A percentile compares a stretch with the other conserved stretches of the same genome.
These are phyloP conservation scores for Thelonectria blattea DNA, from an alignment of 2,329 filamentous ascomycete genomes.

Conservation along the genomic window DNA sequence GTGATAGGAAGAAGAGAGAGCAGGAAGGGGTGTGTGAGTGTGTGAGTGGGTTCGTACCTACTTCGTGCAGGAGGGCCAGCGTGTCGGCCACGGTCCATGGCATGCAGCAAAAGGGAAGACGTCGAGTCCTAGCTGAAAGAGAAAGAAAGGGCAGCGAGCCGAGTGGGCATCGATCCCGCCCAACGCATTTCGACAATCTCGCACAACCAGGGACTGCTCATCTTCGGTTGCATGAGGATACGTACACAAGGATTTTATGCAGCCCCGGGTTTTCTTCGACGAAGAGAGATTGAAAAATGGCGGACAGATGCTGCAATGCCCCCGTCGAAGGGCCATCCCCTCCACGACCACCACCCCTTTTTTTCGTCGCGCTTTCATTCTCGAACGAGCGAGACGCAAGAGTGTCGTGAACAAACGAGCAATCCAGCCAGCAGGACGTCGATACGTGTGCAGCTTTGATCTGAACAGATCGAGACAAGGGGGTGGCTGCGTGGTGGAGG, in stretches of 20 bases:
- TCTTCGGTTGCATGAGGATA: conserved; percentile 5
- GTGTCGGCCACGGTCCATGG: conserved; percentile 13
- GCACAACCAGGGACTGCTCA: conserved; percentile 8
- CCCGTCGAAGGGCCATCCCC: conserved; percentile 24
- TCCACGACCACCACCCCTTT: conserved; percentile 10
- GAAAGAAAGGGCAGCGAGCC: conserved; percentile 6
- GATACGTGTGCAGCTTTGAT: conserved; percentile 20
- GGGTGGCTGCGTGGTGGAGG: conserved; percentile 13
- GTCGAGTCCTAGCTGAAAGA: conserved; percentile 17
- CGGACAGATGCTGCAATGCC: background rate
- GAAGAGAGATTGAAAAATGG: background rate
- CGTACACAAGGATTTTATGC: background rate
- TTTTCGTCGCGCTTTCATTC: conserved; percentile 1
- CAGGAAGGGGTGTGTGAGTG: background rate
- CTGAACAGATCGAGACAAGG: conserved; percentile 17
- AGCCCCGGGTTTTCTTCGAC: background rate
- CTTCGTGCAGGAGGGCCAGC: conserved; percentile 13
- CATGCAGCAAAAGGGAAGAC: conserved; percentile 2
- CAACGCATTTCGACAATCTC: conserved; percentile 7
- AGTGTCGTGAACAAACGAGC: conserved; percentile 4
- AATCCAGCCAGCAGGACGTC: conserved; percentile 10
- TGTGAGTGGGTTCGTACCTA: conserved; percentile 20
- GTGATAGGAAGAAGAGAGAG: conserved; percentile 15
- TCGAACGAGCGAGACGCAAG: conserved; percentile 2
- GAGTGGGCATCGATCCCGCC: conserved; percentile 5